phyloP scores from a whole-genome alignment of 441 rosid genomes.

The Rhodomyrtus psidioides region DNA sequence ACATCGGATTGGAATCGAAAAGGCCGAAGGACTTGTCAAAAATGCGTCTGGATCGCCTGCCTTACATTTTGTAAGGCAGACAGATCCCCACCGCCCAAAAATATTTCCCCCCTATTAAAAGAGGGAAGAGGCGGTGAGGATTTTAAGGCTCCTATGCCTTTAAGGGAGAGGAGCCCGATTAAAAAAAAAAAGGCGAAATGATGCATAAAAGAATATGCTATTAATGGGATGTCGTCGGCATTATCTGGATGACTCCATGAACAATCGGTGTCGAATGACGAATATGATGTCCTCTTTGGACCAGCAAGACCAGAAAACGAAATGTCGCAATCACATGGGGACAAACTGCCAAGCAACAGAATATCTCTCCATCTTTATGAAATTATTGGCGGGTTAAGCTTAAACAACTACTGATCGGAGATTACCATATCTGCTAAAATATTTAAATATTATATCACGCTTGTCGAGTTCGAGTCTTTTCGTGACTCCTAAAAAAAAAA shows the following conservation, averaged over 20 bases:
- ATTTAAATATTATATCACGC: neutral
- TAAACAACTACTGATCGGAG: neutral
- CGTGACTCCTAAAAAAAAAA: rapidly evolving
- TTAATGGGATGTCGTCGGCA: neutral
- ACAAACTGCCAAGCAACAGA: neutral
- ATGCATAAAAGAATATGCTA: neutral
- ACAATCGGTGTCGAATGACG: slow-evolving; percentile 1
- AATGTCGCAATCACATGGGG: neutral
- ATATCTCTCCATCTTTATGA: neutral
- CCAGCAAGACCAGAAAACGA: neutral
- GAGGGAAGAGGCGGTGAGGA: too few species aligned
- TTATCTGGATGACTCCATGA: slow-evolving; percentile 8
- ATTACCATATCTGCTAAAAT: neutral
- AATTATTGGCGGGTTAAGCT: neutral
- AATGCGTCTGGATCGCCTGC: too few species aligned
- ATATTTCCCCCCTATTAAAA: too few species aligned
- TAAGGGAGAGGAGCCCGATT: too few species aligned
- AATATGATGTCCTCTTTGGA: neutral
- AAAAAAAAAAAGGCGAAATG: neutral
- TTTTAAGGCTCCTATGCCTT: too few species aligned
- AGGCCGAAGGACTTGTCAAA: neutral
- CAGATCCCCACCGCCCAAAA: too few species aligned
- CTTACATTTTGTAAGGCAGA: too few species aligned
- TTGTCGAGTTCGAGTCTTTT: too few species aligned
- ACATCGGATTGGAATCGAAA: neutral